Percentiles rank a stretch among this genome's conserved stretches.
These are phyloP conservation scores for Tricholoma matsutake DNA, from an alignment of 768 basidiomycete genomes.

Conservation along the genomic window DNA sequence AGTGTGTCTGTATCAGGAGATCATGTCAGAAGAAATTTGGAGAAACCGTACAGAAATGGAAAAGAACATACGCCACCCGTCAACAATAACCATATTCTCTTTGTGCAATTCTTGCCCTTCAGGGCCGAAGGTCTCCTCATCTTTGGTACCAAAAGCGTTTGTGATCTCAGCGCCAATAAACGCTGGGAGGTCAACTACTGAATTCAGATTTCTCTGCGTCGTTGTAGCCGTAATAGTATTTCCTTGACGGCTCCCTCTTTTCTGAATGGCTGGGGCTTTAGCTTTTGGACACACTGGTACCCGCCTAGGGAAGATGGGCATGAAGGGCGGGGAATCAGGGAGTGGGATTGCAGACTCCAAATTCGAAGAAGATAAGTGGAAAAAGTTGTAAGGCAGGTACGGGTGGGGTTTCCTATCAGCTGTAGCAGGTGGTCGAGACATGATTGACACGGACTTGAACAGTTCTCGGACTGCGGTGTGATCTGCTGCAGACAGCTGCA, in stretches of 20 bases:
- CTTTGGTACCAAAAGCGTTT: conserved; percentile 1
- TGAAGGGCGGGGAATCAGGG: conserved; percentile 26
- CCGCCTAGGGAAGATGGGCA: conserved; percentile 31
- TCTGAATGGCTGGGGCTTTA: background rate
- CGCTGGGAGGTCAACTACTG: conserved; percentile 41
- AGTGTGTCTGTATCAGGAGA: conserved; percentile 30
- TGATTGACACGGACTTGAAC: conserved; percentile 11
- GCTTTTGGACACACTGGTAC: background rate
- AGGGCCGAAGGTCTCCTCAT: conserved; percentile 37
- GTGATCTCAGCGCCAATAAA: conserved; percentile 7
- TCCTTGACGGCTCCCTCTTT: background rate
- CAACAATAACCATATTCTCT: conserved; percentile 54
- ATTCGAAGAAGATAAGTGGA: conserved; percentile 12
- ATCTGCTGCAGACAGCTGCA: conserved; percentile 17
- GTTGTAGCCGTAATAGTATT: background rate
- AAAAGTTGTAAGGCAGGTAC: conserved; percentile 14
- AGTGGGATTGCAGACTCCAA: conserved; percentile 20
- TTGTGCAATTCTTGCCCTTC: conserved; percentile 23
- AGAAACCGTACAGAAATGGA: background rate
- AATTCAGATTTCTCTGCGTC: conserved; percentile 8
- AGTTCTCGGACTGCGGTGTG: conserved; percentile 18
- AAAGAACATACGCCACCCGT: conserved; percentile 59
- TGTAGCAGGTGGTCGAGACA: conserved; percentile 7
- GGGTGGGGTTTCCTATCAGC: conserved; percentile 9
- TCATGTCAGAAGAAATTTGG: background rate